Conservation (phyloP, 2,329 filamentous ascomycete genomes). For the Ploettnerulaceae sp. region DNA sequence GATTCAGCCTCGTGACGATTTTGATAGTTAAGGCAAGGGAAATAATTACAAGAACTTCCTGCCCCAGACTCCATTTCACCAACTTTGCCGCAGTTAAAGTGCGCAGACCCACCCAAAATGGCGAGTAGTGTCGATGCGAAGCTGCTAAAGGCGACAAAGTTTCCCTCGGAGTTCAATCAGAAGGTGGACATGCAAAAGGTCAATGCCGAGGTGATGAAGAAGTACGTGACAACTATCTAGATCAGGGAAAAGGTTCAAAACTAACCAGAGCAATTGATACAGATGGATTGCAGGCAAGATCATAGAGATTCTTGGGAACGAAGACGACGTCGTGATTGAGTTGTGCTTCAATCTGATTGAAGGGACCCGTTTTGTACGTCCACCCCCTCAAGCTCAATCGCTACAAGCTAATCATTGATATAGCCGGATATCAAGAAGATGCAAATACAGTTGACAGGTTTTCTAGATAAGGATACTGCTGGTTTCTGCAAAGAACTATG, state of each 20-base stretch:
- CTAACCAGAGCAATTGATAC: slow-evolving; percentile 18
- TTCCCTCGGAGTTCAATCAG: slow-evolving; percentile 85
- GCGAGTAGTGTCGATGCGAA: slow-evolving; percentile 83
- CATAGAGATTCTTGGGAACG: slow-evolving; percentile 79
- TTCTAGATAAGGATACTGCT: slow-evolving; percentile 87
- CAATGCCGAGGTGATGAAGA: slow-evolving; percentile 96
- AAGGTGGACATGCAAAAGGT: slow-evolving; percentile 98
- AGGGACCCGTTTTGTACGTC: slow-evolving; percentile 67
- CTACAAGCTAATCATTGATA: slow-evolving; percentile 26
- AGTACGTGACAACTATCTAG: slow-evolving; percentile 50
- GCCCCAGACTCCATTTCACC: neutral
- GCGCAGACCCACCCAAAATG: slow-evolving; percentile 46
- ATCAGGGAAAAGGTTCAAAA: slow-evolving; percentile 6
- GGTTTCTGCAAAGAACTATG: slow-evolving; percentile 91
- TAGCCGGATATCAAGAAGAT: slow-evolving; percentile 94
- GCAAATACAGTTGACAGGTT: slow-evolving; percentile 91
- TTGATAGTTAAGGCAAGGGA: slow-evolving; percentile 10
- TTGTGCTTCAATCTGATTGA: slow-evolving; percentile 69
- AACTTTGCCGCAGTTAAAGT: slow-evolving; percentile 5
- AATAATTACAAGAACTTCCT: neutral
- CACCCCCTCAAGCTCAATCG: neutral
- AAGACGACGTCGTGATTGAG: slow-evolving; percentile 95
- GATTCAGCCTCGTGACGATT: slow-evolving; percentile 23
- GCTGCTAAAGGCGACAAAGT: slow-evolving; percentile 85
- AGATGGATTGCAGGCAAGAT: slow-evolving; percentile 94